These are phyloP conservation scores for Mycena albidolilacea DNA, from an alignment of 768 basidiomycete genomes.

Conservation along the genomic window DNA sequence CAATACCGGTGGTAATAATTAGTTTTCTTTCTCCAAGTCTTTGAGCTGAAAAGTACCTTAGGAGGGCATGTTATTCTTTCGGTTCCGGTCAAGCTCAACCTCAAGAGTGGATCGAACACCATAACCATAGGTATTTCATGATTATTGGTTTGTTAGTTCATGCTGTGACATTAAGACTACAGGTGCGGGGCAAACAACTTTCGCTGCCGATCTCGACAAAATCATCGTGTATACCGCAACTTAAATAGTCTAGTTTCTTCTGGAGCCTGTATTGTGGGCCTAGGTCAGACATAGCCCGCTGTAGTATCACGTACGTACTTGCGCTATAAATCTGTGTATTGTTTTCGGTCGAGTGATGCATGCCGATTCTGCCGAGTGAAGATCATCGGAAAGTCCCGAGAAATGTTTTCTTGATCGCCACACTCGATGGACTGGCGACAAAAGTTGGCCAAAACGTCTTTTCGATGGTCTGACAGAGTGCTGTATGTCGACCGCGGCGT, in stretches of 20 bases:
- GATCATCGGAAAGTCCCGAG: background rate
- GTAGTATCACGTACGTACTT: too few relatives aligned
- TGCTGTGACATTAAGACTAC: constrained; percentile 44
- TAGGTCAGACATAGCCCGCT: too few relatives aligned
- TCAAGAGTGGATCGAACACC: constrained; percentile 66
- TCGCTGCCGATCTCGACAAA: constrained; percentile 73
- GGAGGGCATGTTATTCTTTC: constrained; percentile 68
- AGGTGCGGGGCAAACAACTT: constrained; percentile 65
- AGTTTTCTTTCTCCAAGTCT: background rate
- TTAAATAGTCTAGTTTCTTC: background rate
- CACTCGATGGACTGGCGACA: constrained; percentile 25
- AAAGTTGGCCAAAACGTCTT: constrained; percentile 23
- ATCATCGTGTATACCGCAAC: constrained; percentile 65
- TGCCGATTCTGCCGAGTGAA: background rate
- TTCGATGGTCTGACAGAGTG: constrained; percentile 37
- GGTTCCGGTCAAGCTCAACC: constrained; percentile 67
- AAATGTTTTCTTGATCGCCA: background rate
- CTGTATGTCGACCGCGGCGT: constrained; percentile 69
- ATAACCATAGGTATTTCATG: constrained; percentile 45
- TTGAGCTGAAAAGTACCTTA: constrained; percentile 41
- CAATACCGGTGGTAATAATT: constrained; percentile 61
- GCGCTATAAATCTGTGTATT: too few relatives aligned
- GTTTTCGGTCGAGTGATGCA: background rate
- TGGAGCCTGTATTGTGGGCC: too few relatives aligned
- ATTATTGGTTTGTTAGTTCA: too few relatives aligned